Evolutionary conservation across 2,329 filamentous ascomycete species (phyloP), one percentile per base, ranked within the genome.

Genomic region (Colletotrichum orchidophilum): DNA sequence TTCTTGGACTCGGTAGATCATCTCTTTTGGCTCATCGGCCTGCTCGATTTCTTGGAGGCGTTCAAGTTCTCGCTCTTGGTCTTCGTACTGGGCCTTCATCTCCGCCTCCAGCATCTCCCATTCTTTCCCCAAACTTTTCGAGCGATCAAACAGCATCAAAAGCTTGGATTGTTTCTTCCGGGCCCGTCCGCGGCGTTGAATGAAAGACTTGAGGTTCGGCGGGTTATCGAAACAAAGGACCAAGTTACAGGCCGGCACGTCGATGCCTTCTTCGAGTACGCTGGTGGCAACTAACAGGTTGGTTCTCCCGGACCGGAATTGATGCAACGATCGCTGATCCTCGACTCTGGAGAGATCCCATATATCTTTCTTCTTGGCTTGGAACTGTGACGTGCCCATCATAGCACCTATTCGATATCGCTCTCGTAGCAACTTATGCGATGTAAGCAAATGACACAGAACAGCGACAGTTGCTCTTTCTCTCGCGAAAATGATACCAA

Each of bases 81-180:
- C 87, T 72, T 91, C 87, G 75, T 94, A 97, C 0, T 87, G 86
- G 57, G 81, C 78, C 75, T 91, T 93, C 92, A 97, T 95, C n/a
- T 89, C 83, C 3, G 85, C 79, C 77, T 98, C 96, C 18, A 96
- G 83, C 0, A 78, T 76, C 29, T 89, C 82, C 92, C 94, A 97
- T 29, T 87, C 84, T 3, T 79, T 73, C 2, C 79, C 73, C 9
- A 76, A 73, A 3, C 75, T 67, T 1, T 73, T 75, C 0, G 77
- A 77, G 5, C 74, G 71, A 8, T 83, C 80, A 3, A 83, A 72
- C 26, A 90, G 78, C 5, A 90, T 75, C 13, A 87, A 76, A n/a
- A 90, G 82, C 58, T 78, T 82, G 1, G 88, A 90, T 7, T 83
- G 77, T 24, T 78, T 80, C 83, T 85, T 87, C 11, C 88, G 80